These are phyloP conservation scores for Crassisporium funariophilum DNA, from an alignment of 768 basidiomycete genomes.

Conservation along the genomic window DNA sequence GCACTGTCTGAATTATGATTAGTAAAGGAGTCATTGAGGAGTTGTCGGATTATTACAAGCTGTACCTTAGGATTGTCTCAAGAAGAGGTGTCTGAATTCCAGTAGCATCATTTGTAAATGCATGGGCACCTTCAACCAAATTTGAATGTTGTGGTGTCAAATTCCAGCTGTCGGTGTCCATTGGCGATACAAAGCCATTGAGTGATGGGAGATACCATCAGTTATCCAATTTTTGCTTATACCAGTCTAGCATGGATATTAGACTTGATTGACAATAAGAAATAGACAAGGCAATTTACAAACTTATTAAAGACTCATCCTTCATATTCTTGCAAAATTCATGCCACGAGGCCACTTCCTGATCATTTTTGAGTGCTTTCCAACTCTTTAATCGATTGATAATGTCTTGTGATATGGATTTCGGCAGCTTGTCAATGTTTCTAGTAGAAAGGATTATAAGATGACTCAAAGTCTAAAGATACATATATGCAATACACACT, in stretches of 20 bases:
- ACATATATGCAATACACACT: not conserved
- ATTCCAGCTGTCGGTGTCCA: conserved; percentile 12
- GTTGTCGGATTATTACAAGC: no score
- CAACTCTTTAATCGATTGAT: conserved; percentile 19
- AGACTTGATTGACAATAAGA: no score
- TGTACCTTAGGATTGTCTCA: no score
- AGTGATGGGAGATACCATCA: conserved; percentile 18
- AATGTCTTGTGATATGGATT: conserved; percentile 2
- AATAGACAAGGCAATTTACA: not conserved
- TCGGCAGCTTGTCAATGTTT: conserved; percentile 20
- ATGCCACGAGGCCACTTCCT: conserved; percentile 22
- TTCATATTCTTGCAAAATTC: conserved; percentile 6
- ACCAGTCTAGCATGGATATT: conserved; percentile 14
- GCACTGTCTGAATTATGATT: not conserved
- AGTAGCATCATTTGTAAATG: conserved; percentile 15
- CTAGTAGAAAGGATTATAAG: conserved; percentile 11
- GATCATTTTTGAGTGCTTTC: conserved; percentile 5
- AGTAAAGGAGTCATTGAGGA: no score
- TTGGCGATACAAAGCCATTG: conserved; percentile 19
- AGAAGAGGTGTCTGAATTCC: conserved; percentile 10
- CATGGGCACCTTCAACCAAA: conserved; percentile 19
- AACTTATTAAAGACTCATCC: conserved; percentile 4
- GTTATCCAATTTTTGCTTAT: conserved; percentile 16
- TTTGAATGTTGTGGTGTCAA: conserved; percentile 21
- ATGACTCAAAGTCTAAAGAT: conserved; percentile 4